These are phyloP conservation scores for Apiotrichum laibachii DNA, from an alignment of 1,284 basidiomycete species.

Conservation along the genomic window DNA sequence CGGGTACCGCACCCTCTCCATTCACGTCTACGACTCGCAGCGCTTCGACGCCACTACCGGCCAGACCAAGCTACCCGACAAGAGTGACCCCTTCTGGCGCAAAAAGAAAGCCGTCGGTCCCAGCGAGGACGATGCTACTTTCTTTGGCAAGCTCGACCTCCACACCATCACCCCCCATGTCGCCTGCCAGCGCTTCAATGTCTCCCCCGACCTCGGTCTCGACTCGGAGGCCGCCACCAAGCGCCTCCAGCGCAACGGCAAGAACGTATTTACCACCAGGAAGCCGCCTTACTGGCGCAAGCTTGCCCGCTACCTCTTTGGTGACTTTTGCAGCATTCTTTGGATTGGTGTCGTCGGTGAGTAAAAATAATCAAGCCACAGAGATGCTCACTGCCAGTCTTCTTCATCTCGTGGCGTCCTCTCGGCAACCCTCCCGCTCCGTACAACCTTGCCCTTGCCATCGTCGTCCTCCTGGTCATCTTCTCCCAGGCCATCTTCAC, in stretches of 20 bases:
- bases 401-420: conserved; percentile 55
- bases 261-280: conserved; percentile 51
- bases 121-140: conserved; percentile 28
- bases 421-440: conserved; percentile 52
- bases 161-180: conserved; percentile 56
- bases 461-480: conserved; percentile 52
- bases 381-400: conserved; percentile 26
- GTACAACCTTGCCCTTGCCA: conserved; percentile 54
- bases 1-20: conserved; percentile 37
- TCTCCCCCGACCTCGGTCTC: conserved; percentile 55
- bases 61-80: not conserved
- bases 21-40: conserved; percentile 43
- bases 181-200: conserved; percentile 56
- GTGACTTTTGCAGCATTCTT: conserved; percentile 60
- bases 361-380: too few species aligned
- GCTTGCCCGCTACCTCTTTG: conserved; percentile 54
- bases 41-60: conserved; percentile 11
- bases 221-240: conserved; percentile 57
- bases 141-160: conserved; percentile 55
- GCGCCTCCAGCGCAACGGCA: conserved; percentile 52
- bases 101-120: conserved; percentile 3
- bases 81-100: not conserved
- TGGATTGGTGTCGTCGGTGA: conserved; percentile 53
- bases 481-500: conserved; percentile 52
- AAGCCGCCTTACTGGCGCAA: conserved; percentile 47